Evolutionary conservation across 352 stramenopile genomes (phyloP).

Genomic region (Phytophthora syringae): DNA sequence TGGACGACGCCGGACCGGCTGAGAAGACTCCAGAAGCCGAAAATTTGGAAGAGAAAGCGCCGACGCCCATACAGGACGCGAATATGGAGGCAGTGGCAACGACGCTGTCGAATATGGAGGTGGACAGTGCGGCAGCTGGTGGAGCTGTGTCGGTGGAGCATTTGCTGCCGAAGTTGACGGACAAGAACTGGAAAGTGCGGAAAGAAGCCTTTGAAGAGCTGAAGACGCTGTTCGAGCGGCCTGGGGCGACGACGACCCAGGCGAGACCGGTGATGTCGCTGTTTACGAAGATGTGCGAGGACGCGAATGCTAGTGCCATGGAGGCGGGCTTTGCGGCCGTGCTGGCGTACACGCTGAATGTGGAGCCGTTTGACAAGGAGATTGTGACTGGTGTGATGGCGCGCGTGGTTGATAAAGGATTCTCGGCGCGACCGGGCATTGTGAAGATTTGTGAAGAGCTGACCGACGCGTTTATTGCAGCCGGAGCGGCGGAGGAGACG

Average conservation of each 20-base stretch:
- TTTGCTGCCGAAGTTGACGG: constrained; percentile 61
- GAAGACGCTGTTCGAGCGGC: constrained; percentile 67
- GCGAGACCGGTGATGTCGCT: constrained; percentile 60
- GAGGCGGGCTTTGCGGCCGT: constrained; percentile 79
- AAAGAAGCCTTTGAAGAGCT: constrained; percentile 85
- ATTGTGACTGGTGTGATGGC: constrained; percentile 79
- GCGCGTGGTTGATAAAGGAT: constrained; percentile 84
- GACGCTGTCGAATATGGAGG: constrained; percentile 37
- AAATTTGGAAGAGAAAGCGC: constrained; percentile 13
- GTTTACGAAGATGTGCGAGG: constrained; percentile 85
- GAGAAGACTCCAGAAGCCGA: not conserved
- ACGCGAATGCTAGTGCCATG: constrained; percentile 83
- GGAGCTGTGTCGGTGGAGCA: constrained; percentile 40
- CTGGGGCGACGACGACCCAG: constrained; percentile 47
- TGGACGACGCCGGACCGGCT: constrained; percentile 18
- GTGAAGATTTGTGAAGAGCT: constrained; percentile 85
- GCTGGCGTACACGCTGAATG: constrained; percentile 69
- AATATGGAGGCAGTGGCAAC: constrained; percentile 38
- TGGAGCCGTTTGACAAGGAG: constrained; percentile 72
- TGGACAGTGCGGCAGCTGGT: constrained; percentile 16
- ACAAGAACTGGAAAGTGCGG: constrained; percentile 90
- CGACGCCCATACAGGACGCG: constrained; percentile 19
- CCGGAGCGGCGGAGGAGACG: constrained; percentile 78
- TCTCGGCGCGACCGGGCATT: constrained; percentile 75
- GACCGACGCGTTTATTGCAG: constrained; percentile 75